Percentiles rank a stretch among this genome's conserved stretches.
Evolutionary conservation across 441 rosid species (phyloP).

Genomic region (Flueggea neowawraea): DNA sequence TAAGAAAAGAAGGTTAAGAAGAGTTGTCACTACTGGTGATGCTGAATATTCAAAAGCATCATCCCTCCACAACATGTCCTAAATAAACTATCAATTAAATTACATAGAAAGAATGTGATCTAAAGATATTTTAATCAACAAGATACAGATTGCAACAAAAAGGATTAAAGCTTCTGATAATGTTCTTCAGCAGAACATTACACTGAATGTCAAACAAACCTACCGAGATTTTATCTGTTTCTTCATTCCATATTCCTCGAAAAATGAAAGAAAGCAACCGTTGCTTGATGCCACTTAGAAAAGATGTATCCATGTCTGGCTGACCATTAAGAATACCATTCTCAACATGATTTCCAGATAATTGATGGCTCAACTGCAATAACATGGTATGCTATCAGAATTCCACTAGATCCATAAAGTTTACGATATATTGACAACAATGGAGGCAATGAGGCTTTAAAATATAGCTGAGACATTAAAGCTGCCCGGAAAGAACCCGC

Average conservation of each 20-base stretch:
- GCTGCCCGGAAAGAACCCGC: too few species aligned
- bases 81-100: too few species aligned
- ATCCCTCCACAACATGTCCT: too few species aligned
- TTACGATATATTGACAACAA: too few species aligned
- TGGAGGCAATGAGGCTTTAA: too few species aligned
- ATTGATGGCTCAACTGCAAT: slow-evolving; percentile 40
- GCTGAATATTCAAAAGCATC: too few species aligned
- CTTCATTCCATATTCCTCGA: slow-evolving; percentile 79
- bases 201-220: slow-evolving; percentile 26
- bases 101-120: too few species aligned
- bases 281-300: slow-evolving; percentile 88
- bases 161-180: too few species aligned
- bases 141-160: too few species aligned
- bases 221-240: slow-evolving; percentile 65
- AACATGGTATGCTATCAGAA: slow-evolving; percentile 19
- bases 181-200: not conserved
- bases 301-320: slow-evolving; percentile 39
- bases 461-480: too few species aligned
- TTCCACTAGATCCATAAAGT: slow-evolving; percentile 3
- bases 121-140: too few species aligned
- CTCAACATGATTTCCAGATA: slow-evolving; percentile 37
- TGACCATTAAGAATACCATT: slow-evolving; percentile 38
- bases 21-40: too few species aligned
- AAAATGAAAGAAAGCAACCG: slow-evolving; percentile 92
- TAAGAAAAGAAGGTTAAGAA: not conserved